Evolutionary conservation across 805 yeast genomes (phyloP), one percentile per base, ranked within the genome.

Genomic region (Saturnispora saitoi): DNA sequence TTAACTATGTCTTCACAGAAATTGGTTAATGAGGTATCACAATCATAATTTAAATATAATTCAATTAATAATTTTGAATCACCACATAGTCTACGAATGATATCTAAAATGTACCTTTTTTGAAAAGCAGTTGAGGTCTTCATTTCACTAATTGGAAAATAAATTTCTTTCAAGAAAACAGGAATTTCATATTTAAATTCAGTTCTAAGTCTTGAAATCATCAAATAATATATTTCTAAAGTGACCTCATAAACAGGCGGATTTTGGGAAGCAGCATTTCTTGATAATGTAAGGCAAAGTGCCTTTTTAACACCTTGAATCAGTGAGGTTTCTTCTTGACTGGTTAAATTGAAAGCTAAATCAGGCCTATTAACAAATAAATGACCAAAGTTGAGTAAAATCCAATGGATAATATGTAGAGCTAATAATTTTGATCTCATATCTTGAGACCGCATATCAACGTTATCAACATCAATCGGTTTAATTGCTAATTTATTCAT

Each of bases 171-270:
- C 69, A 90, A 78, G 60, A 95, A 86, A 0, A 95, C 96, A 1
- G 96, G 96, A 41, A 93, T 86, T 62, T 93, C 99, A 55, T 84
- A 77, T 65, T 90, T 91, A 70, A 93, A 89, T 56, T 86, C 93
- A 12, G 84, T 76, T 61, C 99, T 79, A 57, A 95, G 70, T 57
- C 88, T 85, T 22, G 89, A 78, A 37, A 91, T 72, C 56, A 93
- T 71, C 38, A 91, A 70, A 96, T 96, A 93, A 69, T 89, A 89
- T 15, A 95, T 90, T 65, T 93, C 98, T 37, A 91, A 73, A 4
- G 95, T 81, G 9, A 91, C 78, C 61, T 91, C 97, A 64, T 86
- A 93, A 8, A 93, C 93, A 2, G 97, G 91, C 0, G 96, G 86
- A 41, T 87, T 70, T 4, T 93, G 83, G 12, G 95, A 86, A 0